Conservation (phyloP, 306 rosid genomes). For the Carpinus viminea region DNA sequence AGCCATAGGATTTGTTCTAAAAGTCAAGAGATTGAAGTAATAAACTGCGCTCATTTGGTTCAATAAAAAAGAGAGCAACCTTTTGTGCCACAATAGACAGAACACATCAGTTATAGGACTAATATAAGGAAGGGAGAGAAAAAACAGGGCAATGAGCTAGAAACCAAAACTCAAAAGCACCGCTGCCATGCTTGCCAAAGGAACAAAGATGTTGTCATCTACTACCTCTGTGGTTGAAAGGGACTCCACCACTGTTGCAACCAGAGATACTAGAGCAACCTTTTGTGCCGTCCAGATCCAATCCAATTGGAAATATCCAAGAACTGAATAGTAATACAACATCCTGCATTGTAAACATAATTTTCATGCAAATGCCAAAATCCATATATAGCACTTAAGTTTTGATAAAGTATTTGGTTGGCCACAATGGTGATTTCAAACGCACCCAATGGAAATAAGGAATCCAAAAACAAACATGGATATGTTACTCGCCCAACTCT, state of each 20-base stretch:
- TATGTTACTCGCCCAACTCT: constrained; percentile 90
- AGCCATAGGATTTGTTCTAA: too few species aligned
- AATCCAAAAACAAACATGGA: constrained; percentile 82
- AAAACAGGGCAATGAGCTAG: constrained; percentile 25
- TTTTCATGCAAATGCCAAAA: constrained; percentile 23
- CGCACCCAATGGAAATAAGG: constrained; percentile 74
- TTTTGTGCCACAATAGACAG: not conserved
- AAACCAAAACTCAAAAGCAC: constrained; percentile 44
- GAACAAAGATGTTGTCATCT: constrained; percentile 92
- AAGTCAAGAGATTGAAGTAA: too few species aligned
- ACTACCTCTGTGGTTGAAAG: constrained; percentile 61
- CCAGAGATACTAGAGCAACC: constrained; percentile 68
- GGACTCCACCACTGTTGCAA: constrained; percentile 82
- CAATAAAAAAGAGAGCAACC: too few species aligned
- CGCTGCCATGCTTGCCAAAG: constrained; percentile 64
- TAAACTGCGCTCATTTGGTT: too few species aligned
- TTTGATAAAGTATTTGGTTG: not conserved
- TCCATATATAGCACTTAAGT: not conserved
- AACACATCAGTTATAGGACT: not conserved
- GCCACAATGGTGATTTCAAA: not conserved
- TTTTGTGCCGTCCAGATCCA: constrained; percentile 51
- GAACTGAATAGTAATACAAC: constrained; percentile 65
- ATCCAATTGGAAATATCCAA: constrained; percentile 65
- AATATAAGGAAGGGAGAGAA: not conserved
- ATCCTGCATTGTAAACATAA: constrained; percentile 48